Conservation (phyloP, 2,329 filamentous ascomycete species). For the Remersonia thermophila region DNA sequence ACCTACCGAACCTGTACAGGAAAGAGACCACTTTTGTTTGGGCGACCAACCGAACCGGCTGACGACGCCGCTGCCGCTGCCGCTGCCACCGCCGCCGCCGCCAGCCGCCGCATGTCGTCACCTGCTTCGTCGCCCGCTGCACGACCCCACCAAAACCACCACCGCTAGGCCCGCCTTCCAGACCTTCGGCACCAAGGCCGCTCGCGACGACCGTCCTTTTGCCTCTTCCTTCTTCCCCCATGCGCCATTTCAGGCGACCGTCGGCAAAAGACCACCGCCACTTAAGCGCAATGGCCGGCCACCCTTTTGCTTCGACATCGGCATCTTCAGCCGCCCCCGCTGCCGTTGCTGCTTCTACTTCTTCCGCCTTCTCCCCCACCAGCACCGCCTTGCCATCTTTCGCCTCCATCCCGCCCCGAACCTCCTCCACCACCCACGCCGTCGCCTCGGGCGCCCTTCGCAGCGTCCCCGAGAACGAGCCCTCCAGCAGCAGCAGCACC, state of each 20-base stretch:
- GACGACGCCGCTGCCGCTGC: too few relatives aligned
- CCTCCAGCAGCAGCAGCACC: constrained; percentile 19
- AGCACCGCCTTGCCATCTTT: constrained; percentile 37
- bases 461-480: constrained; percentile 49
- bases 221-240: constrained; percentile 1
- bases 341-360: too few relatives aligned
- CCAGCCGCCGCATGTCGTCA: constrained; percentile 13
- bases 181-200: constrained; percentile 1
- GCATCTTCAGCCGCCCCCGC: constrained; percentile 14
- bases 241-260: constrained; percentile 12
- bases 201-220: background rate
- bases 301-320: constrained; percentile 10
- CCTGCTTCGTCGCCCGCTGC: constrained; percentile 4
- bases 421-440: constrained; percentile 46
- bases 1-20: too few relatives aligned
- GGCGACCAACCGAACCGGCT: too few relatives aligned
- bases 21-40: too few relatives aligned
- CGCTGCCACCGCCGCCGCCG: too few relatives aligned
- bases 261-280: constrained; percentile 12
- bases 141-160: constrained; percentile 7
- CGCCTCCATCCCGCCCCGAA: constrained; percentile 59
- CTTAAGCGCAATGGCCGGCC: constrained; percentile 15
- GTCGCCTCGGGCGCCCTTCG: constrained; percentile 30
- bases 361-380: constrained; percentile 10
- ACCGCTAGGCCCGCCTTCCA: constrained; percentile 1